These are phyloP conservation scores for Phyllostachys edulis DNA, from an alignment of 176 grass and related monocot genomes.

Conservation along the genomic window DNA sequence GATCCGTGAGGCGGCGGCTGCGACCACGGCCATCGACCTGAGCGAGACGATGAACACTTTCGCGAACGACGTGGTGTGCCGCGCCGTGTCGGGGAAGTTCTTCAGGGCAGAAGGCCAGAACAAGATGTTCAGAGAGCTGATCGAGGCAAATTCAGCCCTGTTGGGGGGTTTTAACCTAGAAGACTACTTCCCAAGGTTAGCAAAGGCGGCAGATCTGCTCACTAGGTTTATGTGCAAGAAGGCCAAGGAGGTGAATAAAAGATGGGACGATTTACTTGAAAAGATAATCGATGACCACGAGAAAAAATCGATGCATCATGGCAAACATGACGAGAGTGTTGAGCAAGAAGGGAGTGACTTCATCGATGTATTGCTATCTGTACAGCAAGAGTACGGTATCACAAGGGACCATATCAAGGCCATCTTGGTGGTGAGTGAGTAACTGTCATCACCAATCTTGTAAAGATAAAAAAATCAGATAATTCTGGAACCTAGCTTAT, in stretches of 20 bases:
- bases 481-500: too few species aligned
- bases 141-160: neutral
- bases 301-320: neutral
- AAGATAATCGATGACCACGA: conserved; percentile 24
- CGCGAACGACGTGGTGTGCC: conserved; percentile 32
- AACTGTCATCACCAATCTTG: too few species aligned
- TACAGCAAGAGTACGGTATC: conserved; percentile 20
- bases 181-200: conserved; percentile 19
- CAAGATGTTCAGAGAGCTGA: neutral
- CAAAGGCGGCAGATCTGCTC: neutral
- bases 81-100: conserved; percentile 33
- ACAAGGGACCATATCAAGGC: conserved; percentile 29
- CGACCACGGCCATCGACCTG: conserved; percentile 3
- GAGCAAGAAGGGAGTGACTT: conserved; percentile 31
- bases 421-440: conserved; percentile 24
- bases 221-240: neutral
- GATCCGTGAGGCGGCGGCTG: neutral
- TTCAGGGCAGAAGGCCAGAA: conserved; percentile 19
- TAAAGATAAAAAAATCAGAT: too few species aligned
- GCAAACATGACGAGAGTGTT: too few species aligned
- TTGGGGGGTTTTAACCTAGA: neutral
- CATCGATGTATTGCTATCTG: conserved; percentile 24
- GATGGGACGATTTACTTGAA: conserved; percentile 41
- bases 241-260: neutral
- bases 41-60: neutral